These are phyloP conservation scores for Rhytidiadelphus loreus DNA, from an alignment of 225 moss, liverwort and hornwort genomes.

Conservation along the genomic window DNA sequence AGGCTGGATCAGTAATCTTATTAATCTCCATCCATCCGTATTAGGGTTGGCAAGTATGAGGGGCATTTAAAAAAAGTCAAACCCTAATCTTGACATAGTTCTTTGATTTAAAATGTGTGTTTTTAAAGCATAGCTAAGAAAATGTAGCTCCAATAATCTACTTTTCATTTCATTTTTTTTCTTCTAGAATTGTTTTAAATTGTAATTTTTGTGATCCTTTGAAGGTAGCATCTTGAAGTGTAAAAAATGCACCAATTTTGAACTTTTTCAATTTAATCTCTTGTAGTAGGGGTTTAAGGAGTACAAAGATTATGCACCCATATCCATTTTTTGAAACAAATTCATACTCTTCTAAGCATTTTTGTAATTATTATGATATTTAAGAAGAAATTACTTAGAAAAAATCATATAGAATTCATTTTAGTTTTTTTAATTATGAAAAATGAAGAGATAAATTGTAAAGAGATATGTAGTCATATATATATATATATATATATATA, in stretches of 20 bases:
- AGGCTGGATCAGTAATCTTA: not conserved
- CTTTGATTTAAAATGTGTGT: too few species aligned
- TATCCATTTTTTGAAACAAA: not conserved
- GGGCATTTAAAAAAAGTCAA: not conserved
- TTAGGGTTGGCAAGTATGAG: not conserved
- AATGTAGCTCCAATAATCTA: too few species aligned
- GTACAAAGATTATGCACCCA: rapidly evolving
- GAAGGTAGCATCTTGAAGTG: not conserved
- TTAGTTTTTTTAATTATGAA: not conserved
- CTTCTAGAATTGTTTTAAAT: not conserved
- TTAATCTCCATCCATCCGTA: not conserved
- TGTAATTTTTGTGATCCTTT: too few species aligned
- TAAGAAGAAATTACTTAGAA: rapidly evolving
- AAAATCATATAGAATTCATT: not conserved
- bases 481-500: too few species aligned
- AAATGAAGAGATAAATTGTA: too few species aligned
- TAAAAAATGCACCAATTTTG: not conserved
- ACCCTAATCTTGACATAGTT: not conserved
- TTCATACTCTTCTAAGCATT: rapidly evolving
- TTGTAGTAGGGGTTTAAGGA: too few species aligned
- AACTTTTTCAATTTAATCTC: not conserved
- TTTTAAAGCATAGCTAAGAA: not conserved
- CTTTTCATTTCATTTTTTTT: not conserved
- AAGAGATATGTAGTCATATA: too few species aligned
- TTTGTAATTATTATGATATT: not conserved